Percentiles rank a stretch among this genome's conserved stretches.
Conservation (phyloP, 2,329 filamentous ascomycete species). For the Botrytis tulipae region DNA sequence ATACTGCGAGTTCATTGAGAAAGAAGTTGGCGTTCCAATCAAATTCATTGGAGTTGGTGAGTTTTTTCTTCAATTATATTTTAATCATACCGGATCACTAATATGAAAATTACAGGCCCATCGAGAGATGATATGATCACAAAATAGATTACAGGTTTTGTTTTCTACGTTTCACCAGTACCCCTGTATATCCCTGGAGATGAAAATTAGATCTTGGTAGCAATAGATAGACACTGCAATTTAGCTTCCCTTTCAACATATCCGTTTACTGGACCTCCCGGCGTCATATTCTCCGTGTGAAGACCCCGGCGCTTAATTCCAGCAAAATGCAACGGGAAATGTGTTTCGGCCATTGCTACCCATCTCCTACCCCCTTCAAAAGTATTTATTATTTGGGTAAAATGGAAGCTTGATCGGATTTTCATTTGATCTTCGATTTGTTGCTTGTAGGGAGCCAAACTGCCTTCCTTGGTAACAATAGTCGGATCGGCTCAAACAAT, state of each 20-base stretch:
- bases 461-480: background rate
- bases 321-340: background rate
- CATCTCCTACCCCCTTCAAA: background rate
- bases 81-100: background rate
- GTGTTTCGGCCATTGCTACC: background rate
- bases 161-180: background rate
- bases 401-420: background rate
- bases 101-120: conserved; percentile 8
- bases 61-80: conserved; percentile 45
- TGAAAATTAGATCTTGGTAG: conserved; percentile 2
- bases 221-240: conserved; percentile 7
- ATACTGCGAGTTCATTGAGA: conserved; percentile 42
- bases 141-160: background rate
- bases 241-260: background rate
- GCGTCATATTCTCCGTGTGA: background rate
- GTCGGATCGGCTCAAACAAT: background rate
- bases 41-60: conserved; percentile 60
- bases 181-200: background rate
- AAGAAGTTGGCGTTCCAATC: conserved; percentile 61
- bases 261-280: background rate
- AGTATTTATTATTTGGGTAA: background rate
- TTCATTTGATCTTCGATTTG: background rate
- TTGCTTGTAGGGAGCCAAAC: background rate
- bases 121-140: conserved; percentile 22
- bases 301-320: background rate